A percentile compares a stretch with the other conserved stretches of the same genome.
Conservation (phyloP, 495 filamentous ascomycete genomes). For the Penicillium bialowiezense region DNA sequence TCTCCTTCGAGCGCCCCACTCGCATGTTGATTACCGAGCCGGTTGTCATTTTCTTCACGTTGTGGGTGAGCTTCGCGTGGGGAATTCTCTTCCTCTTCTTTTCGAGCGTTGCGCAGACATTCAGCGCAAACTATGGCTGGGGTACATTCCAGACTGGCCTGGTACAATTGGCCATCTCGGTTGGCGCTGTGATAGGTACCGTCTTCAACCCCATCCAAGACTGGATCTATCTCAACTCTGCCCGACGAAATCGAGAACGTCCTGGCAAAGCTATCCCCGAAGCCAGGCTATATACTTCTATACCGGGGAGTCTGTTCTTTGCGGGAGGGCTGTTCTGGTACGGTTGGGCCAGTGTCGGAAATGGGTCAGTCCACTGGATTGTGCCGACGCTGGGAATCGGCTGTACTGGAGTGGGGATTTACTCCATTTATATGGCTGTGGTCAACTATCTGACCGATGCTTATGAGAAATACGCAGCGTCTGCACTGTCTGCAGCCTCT, state of each 20-base stretch:
- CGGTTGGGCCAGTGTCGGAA: conserved; percentile 32
- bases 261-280: conserved; percentile 37
- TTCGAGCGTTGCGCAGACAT: conserved; percentile 40
- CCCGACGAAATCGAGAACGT: conserved; percentile 21
- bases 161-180: conserved; percentile 42
- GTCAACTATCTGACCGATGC: conserved; percentile 48
- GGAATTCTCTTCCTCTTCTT: conserved; percentile 52
- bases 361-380: conserved; percentile 33
- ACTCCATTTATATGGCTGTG: conserved; percentile 47
- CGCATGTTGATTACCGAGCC: conserved; percentile 53
- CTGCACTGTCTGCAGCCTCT: conserved; percentile 33
- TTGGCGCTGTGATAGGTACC: conserved; percentile 42
- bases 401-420: conserved; percentile 36
- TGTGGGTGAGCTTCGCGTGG: conserved; percentile 52
- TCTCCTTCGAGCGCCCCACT: conserved; percentile 44
- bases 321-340: conserved; percentile 43
- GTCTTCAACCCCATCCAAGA: conserved; percentile 42
- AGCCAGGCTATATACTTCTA: conserved; percentile 37
- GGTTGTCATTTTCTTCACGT: conserved; percentile 50
- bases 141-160: conserved; percentile 31
- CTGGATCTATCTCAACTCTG: conserved; percentile 35
- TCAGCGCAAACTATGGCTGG: conserved; percentile 35
- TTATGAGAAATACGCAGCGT: conserved; percentile 42
- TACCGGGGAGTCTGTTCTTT: conserved; percentile 40
- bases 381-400: conserved; percentile 39